Evolutionary conservation across 2,329 filamentous ascomycete species (phyloP), one percentile per base, ranked within the genome.

Genomic region (Alternaria ethzedia): DNA sequence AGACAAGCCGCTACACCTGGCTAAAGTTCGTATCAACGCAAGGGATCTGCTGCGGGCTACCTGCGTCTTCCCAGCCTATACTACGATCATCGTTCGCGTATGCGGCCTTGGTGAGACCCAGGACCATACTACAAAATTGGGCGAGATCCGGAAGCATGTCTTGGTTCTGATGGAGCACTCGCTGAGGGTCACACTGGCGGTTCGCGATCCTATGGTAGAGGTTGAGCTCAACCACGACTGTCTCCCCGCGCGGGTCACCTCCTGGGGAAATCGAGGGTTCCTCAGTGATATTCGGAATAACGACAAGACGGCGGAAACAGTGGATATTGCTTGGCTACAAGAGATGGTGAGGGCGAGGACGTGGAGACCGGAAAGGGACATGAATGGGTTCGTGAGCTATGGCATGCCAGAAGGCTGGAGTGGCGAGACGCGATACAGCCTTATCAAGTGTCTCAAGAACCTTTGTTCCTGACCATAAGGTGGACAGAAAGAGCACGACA

Each of bases 131-230:
- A 46, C 44, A 23, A 23, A 0, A 46, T 2, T 46, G 0, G 11
- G 44, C 20, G 13, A 15, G 20, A 46, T 46, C 12, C 44, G 44
- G 5, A 23, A 46, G 44, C 1, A 46, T 23, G 20, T 21, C 20
- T 23, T 46, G 44, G 44, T 46, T 15, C 21, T 46, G 4, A 23
- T 23, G 20, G 20, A 15, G 7, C 11, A 46, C 17, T 23, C 21
- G 15, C 12, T 23, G 20, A 10, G 13, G 4, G 0, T 9, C 1
- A 0, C 12, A 5, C 20, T 15, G 17, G 2, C 2, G 6, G 12
- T 8, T 15, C 44, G 4, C 2, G 13, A 5, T 9, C 12, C 4
- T 5, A 23, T 13, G 2, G 44, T 23, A 9, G 44, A 46, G 13
- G 5, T 46, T 5, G 17, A 21, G 17, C 44, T 46, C 3, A 23